A percentile compares a stretch with the other conserved stretches of the same genome.
Conservation (phyloP, 495 filamentous ascomycete species). For the Xylaria intraflava region DNA sequence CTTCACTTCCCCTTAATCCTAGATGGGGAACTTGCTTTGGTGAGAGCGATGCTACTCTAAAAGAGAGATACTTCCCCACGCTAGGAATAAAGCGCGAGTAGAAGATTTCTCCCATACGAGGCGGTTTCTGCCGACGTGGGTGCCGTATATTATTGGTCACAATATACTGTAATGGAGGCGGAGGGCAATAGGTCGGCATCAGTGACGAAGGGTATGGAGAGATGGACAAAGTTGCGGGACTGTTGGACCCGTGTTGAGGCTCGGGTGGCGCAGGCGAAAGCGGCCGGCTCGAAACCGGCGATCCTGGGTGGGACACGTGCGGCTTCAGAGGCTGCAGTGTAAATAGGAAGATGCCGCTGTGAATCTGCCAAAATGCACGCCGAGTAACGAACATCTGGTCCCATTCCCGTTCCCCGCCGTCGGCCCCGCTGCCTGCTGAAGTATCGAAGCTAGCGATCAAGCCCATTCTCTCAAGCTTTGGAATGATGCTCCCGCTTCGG, state of each 20-base stretch:
- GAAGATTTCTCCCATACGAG: constrained; percentile 79
- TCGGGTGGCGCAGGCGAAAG: constrained; percentile 54
- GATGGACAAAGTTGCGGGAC: too few species aligned
- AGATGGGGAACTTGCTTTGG: constrained; percentile 45
- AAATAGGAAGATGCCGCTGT: constrained; percentile 81
- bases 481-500: constrained; percentile 71
- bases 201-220: constrained; percentile 71
- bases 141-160: constrained; percentile 75
- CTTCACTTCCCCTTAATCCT: constrained; percentile 43
- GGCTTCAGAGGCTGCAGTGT: constrained; percentile 56
- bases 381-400: constrained; percentile 74
- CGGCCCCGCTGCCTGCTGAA: constrained; percentile 57
- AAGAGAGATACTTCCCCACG: constrained; percentile 76
- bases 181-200: constrained; percentile 85
- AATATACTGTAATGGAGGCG: constrained; percentile 71
- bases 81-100: constrained; percentile 84
- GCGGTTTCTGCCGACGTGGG: constrained; percentile 82
- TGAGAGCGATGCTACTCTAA: constrained; percentile 66
- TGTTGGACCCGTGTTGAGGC: constrained; percentile 12
- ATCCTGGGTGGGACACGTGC: constrained; percentile 49
- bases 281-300: constrained; percentile 46
- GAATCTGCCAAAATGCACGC: constrained; percentile 85
- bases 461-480: constrained; percentile 90
- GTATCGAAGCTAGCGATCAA: constrained; percentile 71
- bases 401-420: constrained; percentile 63